These are phyloP conservation scores for Calonectria fujianensis DNA, from an alignment of 2,329 filamentous ascomycete species.

Conservation along the genomic window DNA sequence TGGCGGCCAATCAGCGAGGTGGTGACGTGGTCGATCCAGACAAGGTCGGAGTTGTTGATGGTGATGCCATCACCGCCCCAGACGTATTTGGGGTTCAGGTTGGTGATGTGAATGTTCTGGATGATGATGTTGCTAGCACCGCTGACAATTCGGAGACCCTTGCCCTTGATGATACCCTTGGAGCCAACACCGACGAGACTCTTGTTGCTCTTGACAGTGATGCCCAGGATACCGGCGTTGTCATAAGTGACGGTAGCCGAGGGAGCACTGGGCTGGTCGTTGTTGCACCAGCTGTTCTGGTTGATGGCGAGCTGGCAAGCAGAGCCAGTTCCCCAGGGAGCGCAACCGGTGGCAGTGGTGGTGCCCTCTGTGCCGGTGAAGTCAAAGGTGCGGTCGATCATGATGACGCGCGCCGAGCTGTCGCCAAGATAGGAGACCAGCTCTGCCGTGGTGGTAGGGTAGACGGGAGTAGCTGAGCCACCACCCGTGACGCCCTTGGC, in stretches of 20 bases:
- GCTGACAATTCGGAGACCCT: conserved; percentile 69
- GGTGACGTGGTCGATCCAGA: conserved; percentile 72
- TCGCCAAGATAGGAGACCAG: conserved; percentile 76
- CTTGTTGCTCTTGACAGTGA: conserved; percentile 74
- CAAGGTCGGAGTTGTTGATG: conserved; percentile 64
- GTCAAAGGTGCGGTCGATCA: conserved; percentile 73
- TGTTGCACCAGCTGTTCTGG: conserved; percentile 73
- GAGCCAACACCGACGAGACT: conserved; percentile 70
- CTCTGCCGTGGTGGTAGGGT: conserved; percentile 72
- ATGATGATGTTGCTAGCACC: conserved; percentile 73
- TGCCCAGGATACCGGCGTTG: conserved; percentile 69
- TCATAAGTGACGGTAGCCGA: conserved; percentile 66
- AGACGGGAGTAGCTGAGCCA: conserved; percentile 72
- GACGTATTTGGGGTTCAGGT: conserved; percentile 73
- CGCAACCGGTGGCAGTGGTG: conserved; percentile 70
- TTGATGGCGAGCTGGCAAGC: conserved; percentile 76
- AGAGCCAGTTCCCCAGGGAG: conserved; percentile 72
- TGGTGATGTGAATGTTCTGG: conserved; percentile 73
- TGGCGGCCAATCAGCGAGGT: conserved; percentile 75
- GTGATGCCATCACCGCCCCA: conserved; percentile 76
- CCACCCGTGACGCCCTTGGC: conserved; percentile 76
- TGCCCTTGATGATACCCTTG: conserved; percentile 73
- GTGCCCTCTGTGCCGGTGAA: conserved; percentile 73
- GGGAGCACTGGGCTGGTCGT: conserved; percentile 71
- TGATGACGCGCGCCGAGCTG: conserved; percentile 70